Conservation (phyloP, 1,284 basidiomycete genomes). For the Gyrodon tennesseensis region DNA sequence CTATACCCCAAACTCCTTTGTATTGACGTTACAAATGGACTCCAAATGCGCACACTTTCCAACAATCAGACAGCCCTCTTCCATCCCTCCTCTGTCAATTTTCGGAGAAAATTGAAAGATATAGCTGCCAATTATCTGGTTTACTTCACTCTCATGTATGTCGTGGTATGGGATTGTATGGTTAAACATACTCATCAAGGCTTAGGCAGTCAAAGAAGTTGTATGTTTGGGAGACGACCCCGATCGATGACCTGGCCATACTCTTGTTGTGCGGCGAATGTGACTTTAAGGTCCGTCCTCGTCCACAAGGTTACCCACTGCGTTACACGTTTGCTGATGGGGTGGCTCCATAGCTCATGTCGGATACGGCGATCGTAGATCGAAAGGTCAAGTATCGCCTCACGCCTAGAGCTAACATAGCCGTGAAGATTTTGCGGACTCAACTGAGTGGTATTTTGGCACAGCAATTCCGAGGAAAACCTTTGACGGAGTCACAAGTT, state of each 20-base stretch:
- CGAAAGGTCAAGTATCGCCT: slow-evolving; percentile 80
- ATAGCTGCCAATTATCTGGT: slow-evolving; percentile 74
- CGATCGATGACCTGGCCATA: slow-evolving; percentile 83
- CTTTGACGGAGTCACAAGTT: slow-evolving; percentile 59
- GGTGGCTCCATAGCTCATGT: slow-evolving; percentile 56
- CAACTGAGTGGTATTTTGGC: slow-evolving; percentile 67
- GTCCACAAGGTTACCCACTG: background rate
- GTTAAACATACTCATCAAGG: slow-evolving; percentile 21
- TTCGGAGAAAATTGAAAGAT: slow-evolving; percentile 64
- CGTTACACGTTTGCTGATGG: slow-evolving; percentile 18
- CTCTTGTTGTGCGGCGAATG: slow-evolving; percentile 88
- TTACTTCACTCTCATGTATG: slow-evolving; percentile 90
- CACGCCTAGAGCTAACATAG: slow-evolving; percentile 71
- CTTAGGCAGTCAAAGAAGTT: slow-evolving; percentile 86
- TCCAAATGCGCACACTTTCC: slow-evolving; percentile 78
- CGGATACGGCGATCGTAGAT: slow-evolving; percentile 77
- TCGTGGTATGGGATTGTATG: slow-evolving; percentile 19
- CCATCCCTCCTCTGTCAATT: slow-evolving; percentile 94
- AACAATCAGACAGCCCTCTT: slow-evolving; percentile 84
- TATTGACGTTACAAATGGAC: slow-evolving; percentile 58
- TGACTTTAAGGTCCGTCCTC: slow-evolving; percentile 74
- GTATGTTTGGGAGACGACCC: slow-evolving; percentile 97
- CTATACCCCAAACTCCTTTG: slow-evolving; percentile 91
- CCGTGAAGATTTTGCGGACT: slow-evolving; percentile 76
- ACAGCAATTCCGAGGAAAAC: slow-evolving; percentile 63